Base-by-base conservation (phyloP, 441 rosid species). In the Adansonia gregorii region DNA sequence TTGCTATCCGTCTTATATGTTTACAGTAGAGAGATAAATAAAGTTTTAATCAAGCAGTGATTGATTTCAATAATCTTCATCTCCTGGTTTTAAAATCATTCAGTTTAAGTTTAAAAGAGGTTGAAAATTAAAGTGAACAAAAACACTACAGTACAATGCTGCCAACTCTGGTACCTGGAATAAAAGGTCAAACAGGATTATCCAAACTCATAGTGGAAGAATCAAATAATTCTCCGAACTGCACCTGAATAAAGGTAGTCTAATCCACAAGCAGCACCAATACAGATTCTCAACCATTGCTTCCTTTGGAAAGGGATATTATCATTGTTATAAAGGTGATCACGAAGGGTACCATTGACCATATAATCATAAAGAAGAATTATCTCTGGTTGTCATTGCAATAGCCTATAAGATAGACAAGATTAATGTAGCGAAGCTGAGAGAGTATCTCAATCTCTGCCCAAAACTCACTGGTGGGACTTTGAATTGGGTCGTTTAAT, bases 391-490 rank as follows among this genome's bases (percentile, higher is more conserved):
- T 76, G 0, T 91, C 91, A 41, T 87, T 71, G 79, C 95, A 91
- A 6, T 79, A 88, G 3, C 97, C 94, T 2, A 88, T 84, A 0
- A 92, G 81, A 20, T 92, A 86, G 0, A 89, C 93, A 5, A 92
- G 83, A 73, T 92, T 86, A 24, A 61, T 15, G 64, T 88, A 84
- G 0, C 92, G 82, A 8, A 90, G 91, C 74, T 84, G 77, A 10
- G 94, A 89, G 60, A 90, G 89, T 87, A 89, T 79, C 70, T 87
- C 81, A 3, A 90, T 86, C 82, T 92, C 93, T 0, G 93, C 84
- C 77, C 74, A 78, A 77, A 89, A 91, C 83, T 91, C 92, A 3
- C 74, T 0, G 93, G 84, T 8, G 78, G 2, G 43, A 69, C 12
- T 48, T 63, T 2, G 78, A 71, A 9, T 80, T 77, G 52, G 82